Evolutionary conservation across 768 basidiomycete genomes (phyloP), one percentile per base, ranked within the genome.

Genomic region (Trichaptum fuscoviolaceum): DNA sequence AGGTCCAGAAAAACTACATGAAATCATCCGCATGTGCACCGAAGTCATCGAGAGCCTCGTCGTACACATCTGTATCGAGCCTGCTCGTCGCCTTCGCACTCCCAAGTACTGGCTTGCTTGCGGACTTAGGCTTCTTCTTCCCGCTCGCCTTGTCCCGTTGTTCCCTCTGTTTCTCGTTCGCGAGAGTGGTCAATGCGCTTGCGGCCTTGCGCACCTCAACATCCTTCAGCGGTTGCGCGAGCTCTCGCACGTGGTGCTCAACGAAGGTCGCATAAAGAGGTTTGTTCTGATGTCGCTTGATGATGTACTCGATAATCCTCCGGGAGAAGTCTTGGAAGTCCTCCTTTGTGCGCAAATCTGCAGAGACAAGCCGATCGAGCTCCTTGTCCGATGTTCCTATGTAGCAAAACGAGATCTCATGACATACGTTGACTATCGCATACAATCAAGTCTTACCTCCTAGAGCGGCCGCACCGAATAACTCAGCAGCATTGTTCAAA

Each of bases 121-220:
- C 76, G 7, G 82, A 77, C 78, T 92, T 91, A 59, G 83, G 78
- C 80, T 96, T 96, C 82, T 95, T 96, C 85, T 96, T 97, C 34
- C 94, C 93, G 67, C 86, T 89, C 1, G 87, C 82, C 75, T 91
- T 93, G 36, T 95, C 93, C 69, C 90, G 84, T 71, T 90, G 88
- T 74, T 93, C 93, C 78, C 87, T 92, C 79, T 96, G 93, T 80
- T 99, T 99, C 80, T 96, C 94, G 73, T 96, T 98, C 63, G 95
- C 91, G 7, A 99, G 82, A 2, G 92, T 89, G 18, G 92, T 93
- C 65, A 99, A 79, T 3, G 82, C 87, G 63, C 87, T 91, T 0
- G 94, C 92, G 0, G 87, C 92, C 75, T 98, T 98, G 68, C 95
- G 85, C 27, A 95, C 89, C 71, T 99, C 96, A 63, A 95, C 87